Evolutionary conservation across 208 protist species (phyloP).

Genomic region (Leptomonas pyrrhocoris): DNA sequence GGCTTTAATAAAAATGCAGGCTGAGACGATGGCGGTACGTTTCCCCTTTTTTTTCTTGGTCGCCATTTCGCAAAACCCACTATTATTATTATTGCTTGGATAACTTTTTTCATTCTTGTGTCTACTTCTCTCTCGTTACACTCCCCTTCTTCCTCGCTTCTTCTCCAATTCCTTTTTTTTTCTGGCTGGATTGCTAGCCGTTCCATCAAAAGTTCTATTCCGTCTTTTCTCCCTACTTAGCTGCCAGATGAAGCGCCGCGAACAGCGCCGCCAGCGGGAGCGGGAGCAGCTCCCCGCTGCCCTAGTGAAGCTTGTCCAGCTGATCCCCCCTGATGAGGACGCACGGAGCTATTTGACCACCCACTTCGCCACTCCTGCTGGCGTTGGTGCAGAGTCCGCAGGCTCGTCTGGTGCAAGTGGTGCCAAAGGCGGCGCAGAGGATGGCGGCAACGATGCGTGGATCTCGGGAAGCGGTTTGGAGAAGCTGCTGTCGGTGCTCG

Average conservation of each 20-base stretch:
- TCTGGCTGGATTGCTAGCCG: background rate
- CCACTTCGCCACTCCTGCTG: slow-evolving; percentile 21
- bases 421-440: background rate
- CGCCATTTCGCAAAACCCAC: background rate
- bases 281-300: slow-evolving; percentile 60
- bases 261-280: slow-evolving; percentile 68
- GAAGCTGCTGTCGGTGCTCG: slow-evolving; percentile 54
- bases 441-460: slow-evolving; percentile 29
- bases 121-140: background rate
- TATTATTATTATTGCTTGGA: background rate
- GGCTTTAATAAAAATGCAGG: no score
- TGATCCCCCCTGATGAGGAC: slow-evolving; percentile 52
- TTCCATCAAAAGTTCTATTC: background rate
- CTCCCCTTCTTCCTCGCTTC: background rate
- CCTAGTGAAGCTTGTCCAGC: slow-evolving; percentile 49
- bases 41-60: background rate
- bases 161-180: slow-evolving; percentile 11
- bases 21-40: background rate
- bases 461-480: slow-evolving; percentile 63
- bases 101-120: background rate
- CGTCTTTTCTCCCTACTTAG: slow-evolving; percentile 5
- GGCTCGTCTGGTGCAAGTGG: background rate
- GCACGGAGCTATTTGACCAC: slow-evolving; percentile 45
- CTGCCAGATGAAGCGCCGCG: slow-evolving; percentile 62
- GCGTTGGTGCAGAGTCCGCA: background rate